Base-by-base conservation (phyloP, 2,329 filamentous ascomycete genomes). In the Diaporthe eres region DNA sequence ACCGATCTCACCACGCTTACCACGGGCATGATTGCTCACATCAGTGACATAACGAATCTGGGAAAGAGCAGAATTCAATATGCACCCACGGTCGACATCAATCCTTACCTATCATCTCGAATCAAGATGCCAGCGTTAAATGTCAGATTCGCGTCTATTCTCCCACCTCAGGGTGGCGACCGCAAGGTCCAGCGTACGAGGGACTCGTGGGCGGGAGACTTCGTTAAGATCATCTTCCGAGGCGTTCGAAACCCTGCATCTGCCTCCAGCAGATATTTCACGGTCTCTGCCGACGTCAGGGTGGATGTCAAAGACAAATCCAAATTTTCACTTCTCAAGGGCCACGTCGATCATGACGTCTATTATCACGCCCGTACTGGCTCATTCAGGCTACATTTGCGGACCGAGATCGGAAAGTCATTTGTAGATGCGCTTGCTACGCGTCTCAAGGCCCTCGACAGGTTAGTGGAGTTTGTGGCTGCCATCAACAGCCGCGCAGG, bases 391-490 rank as follows among this genome's bases (percentile, higher is more conserved):
- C 85, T 95, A 72, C 87, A 89, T 10, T 85, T 95, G 51, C 87
- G 89, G 13, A 89, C 90, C 0, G 84, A 86, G 2, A 89, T 93
- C 61, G 92, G 92, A 28, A 85, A 87, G 60, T 86, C 91, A 0
- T 87, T 93, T 19, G 83, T 95, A 5, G 86, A 88, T 5, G 85
- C 87, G n/a, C 86, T 95, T 28, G 86, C 87, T 77, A 86, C 88
- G 70, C 88, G 92, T 39, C 86, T 95, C 61, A 89, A 91, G 78
- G 90, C 92, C 17, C 90, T 97, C 75, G 91, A 94, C 80, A 90
- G 93, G 28, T 87, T 97, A 39, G 92, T 95, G 53, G 89, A 90
- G 58, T 94, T 94, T 80, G 87, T 95, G 37, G 89, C 92, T 60
- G 91, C 92, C 1, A 89, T 96, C 77, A 86, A 91, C 73, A 85